These are phyloP conservation scores for Trifolium pratense DNA, from an alignment of 306 rosid species.

Conservation along the genomic window DNA sequence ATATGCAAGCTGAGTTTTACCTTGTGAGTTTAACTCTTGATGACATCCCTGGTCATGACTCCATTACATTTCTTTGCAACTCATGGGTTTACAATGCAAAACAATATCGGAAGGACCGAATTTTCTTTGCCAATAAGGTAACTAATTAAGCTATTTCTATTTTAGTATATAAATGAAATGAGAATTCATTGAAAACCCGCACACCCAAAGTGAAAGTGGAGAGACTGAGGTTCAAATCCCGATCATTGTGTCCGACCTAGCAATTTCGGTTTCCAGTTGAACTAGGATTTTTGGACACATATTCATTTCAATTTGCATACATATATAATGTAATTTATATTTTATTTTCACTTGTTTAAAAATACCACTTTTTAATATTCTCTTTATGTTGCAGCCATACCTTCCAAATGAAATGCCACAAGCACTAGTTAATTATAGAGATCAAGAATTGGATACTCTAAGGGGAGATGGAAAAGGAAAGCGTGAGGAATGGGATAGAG, in stretches of 20 bases:
- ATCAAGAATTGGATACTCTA: constrained; percentile 1
- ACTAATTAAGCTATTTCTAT: no score
- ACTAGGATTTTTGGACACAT: no score
- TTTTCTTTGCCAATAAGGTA: constrained; percentile 20
- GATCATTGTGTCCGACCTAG: no score
- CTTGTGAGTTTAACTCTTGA: constrained; percentile 3
- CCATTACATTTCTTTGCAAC: constrained; percentile 59
- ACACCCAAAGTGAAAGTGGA: no score
- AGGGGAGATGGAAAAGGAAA: not conserved
- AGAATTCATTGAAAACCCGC: no score
- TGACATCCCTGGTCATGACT: not conserved
- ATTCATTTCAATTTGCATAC: no score
- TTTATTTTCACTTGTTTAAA: no score
- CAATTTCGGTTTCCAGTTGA: no score
- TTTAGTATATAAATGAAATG: no score
- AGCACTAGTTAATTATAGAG: constrained; percentile 2
- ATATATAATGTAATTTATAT: no score
- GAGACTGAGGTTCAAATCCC: no score
- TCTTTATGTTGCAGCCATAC: constrained; percentile 7
- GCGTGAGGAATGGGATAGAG: not conserved
- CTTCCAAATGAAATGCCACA: constrained; percentile 16
- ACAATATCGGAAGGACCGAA: constrained; percentile 32
- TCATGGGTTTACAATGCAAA: constrained; percentile 64
- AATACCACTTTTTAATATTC: no score
- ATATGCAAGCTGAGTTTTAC: constrained; percentile 2